phyloP scores from a whole-genome alignment of 164 flowering plant genomes.

The Piper longum region DNA sequence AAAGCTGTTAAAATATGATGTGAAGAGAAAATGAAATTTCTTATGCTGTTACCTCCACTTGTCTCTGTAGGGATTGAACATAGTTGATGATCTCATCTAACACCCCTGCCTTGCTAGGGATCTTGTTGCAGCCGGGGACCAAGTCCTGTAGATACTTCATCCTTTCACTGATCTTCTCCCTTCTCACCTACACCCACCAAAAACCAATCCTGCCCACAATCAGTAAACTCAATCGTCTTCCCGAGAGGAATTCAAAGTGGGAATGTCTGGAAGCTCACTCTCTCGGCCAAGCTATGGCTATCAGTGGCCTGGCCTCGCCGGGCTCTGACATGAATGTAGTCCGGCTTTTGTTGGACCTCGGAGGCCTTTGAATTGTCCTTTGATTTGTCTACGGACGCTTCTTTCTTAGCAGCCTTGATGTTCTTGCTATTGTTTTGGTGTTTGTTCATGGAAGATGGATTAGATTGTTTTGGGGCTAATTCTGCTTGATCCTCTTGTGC shows the following conservation, averaged over 20 bases:
- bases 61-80: slow-evolving; percentile 91
- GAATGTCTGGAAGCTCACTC: slow-evolving; percentile 32
- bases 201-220: not conserved
- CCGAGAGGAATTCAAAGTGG: not conserved
- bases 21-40: not conserved
- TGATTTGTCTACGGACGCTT: slow-evolving; percentile 35
- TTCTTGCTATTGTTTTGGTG: not conserved
- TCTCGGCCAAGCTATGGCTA: slow-evolving; percentile 95
- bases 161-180: slow-evolving; percentile 95
- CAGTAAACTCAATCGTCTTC: not conserved
- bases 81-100: slow-evolving; percentile 93
- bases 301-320: slow-evolving; percentile 97
- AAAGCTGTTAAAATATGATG: no score
- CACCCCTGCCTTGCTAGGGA: slow-evolving; percentile 95
- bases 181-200: slow-evolving; percentile 50
- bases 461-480: slow-evolving; percentile 9
- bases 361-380: slow-evolving; percentile 60
- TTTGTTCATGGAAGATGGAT: no score
- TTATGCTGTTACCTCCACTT: slow-evolving; percentile 65
- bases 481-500: slow-evolving; percentile 46
- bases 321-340: slow-evolving; percentile 91
- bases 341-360: slow-evolving; percentile 52
- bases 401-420: slow-evolving; percentile 12
- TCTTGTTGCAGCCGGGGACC: slow-evolving; percentile 94
- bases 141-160: slow-evolving; percentile 89